Evolutionary conservation across 2,329 filamentous ascomycete species (phyloP).

Genomic region (Colletotrichum eremochloae): DNA sequence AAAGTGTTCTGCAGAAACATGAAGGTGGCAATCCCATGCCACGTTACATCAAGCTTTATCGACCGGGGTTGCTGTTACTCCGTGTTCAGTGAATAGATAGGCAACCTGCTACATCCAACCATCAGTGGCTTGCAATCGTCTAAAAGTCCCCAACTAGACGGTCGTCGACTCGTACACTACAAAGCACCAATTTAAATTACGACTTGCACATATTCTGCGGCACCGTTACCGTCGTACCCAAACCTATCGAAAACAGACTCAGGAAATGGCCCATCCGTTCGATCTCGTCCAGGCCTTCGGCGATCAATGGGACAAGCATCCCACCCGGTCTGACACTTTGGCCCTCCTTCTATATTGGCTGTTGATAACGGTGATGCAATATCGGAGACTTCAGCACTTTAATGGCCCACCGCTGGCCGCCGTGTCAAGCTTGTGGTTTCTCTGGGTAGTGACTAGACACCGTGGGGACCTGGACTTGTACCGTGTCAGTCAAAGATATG

Average conservation of each 20-base stretch:
- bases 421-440: conserved; percentile 58
- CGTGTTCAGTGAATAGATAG: neutral
- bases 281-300: neutral
- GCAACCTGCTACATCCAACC: neutral
- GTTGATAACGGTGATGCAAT: conserved; percentile 46
- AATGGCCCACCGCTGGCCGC: conserved; percentile 54
- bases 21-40: neutral
- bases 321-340: neutral
- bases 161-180: neutral
- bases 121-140: neutral
- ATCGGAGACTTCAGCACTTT: conserved; percentile 55
- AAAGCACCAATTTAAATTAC: neutral
- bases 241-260: neutral
- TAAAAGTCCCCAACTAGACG: neutral
- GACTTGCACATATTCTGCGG: neutral
- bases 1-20: neutral
- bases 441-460: conserved; percentile 49
- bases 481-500: conserved; percentile 52
- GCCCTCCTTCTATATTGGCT: conserved; percentile 33
- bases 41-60: neutral
- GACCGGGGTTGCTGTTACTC: neutral
- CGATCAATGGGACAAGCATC: neutral
- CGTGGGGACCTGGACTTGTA: conserved; percentile 53
- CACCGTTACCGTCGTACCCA: neutral
- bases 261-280: neutral